Evolutionary conservation across 129 eudicot genomes (phyloP).

Genomic region (Rutidosis leptorrhynchoides): DNA sequence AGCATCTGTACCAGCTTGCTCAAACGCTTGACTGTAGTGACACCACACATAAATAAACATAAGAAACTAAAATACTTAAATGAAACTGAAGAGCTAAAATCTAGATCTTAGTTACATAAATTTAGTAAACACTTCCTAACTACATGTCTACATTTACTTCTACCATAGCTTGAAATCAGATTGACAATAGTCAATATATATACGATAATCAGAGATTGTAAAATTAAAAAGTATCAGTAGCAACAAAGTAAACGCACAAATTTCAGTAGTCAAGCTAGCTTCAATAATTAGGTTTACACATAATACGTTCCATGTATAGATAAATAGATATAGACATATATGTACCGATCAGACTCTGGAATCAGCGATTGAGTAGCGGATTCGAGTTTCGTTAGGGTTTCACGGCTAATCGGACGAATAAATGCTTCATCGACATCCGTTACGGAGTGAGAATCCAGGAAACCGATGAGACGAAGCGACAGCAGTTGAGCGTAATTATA

Average conservation of each 20-base stretch:
- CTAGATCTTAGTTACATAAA: too few species aligned
- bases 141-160: too few species aligned
- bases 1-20: constrained; percentile 76
- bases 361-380: constrained; percentile 54
- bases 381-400: constrained; percentile 62
- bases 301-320: not conserved
- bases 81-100: too few species aligned
- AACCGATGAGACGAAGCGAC: constrained; percentile 78
- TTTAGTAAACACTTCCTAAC: too few species aligned
- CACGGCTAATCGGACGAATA: constrained; percentile 71
- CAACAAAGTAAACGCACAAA: too few species aligned
- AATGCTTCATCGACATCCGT: constrained; percentile 55
- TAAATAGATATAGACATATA: not conserved
- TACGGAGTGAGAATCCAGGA: constrained; percentile 67
- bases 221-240: too few species aligned
- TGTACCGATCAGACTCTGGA: constrained; percentile 80
- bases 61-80: constrained; percentile 16
- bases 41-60: constrained; percentile 15
- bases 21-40: constrained; percentile 78
- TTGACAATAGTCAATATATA: too few species aligned
- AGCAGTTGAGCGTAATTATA: constrained; percentile 61
- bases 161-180: too few species aligned
- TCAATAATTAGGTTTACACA: not conserved
- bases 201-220: too few species aligned
- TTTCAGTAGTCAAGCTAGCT: too few species aligned